Conservation (phyloP, 768 basidiomycete species). For the Amanita pallidorosea region DNA sequence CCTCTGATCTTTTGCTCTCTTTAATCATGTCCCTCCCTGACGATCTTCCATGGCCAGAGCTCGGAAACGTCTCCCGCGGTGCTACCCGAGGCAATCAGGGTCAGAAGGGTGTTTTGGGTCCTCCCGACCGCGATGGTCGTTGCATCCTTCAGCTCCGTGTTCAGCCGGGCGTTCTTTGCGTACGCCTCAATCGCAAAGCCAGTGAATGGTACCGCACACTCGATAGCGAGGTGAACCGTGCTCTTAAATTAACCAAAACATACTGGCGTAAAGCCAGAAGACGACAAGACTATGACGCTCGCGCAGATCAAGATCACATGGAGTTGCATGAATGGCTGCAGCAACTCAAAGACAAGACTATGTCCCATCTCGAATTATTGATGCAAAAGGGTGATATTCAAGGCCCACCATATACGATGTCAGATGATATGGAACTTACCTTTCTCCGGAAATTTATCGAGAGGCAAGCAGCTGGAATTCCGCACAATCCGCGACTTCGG, state of each 20-base stretch:
- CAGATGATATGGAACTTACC: conserved; percentile 64
- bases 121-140: conserved; percentile 66
- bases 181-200: conserved; percentile 60
- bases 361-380: conserved; percentile 77
- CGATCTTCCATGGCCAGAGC: conserved; percentile 80
- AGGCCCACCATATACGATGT: conserved; percentile 74
- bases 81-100: conserved; percentile 82
- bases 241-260: conserved; percentile 76
- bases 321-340: conserved; percentile 83
- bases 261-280: conserved; percentile 78
- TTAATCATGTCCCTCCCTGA: conserved; percentile 44
- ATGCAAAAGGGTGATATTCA: conserved; percentile 86
- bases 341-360: conserved; percentile 80
- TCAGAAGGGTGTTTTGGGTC: conserved; percentile 68
- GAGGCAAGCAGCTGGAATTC: conserved; percentile 61
- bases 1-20: conserved; percentile 15
- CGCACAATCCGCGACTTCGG: conserved; percentile 74
- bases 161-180: conserved; percentile 73
- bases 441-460: conserved; percentile 80
- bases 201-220: conserved; percentile 79
- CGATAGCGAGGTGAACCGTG: conserved; percentile 69
- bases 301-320: conserved; percentile 84
- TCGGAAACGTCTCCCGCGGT: conserved; percentile 76
- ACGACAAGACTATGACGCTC: conserved; percentile 77
- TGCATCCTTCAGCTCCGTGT: conserved; percentile 71